Evolutionary conservation across 2,329 filamentous ascomycete genomes (phyloP), one percentile per base, ranked within the genome.

Genomic region (Arthroderma sp.): DNA sequence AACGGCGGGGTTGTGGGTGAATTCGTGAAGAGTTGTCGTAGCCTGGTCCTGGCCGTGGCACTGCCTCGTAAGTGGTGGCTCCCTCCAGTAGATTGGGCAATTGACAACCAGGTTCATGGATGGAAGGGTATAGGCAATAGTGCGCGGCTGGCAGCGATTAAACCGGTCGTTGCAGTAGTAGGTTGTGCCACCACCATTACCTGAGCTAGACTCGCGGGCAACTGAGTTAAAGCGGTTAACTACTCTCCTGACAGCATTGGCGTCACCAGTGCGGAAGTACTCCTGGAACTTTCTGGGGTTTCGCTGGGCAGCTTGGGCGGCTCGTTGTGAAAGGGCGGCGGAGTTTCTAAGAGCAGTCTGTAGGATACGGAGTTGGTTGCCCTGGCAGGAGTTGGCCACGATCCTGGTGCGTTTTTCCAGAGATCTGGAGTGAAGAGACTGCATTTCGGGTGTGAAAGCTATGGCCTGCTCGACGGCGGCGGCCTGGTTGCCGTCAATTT

Each of bases 11-110:
- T 78, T 75, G 66, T 87, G 84, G 7, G 83, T 85, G 62, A 77
- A 74, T 74, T 87, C 84, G 65, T 87, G 84, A 11, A 87, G 68
- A 31, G 77, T 77, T 13, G 83, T 86, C 11, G 79, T 84, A 1
- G 80, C 81, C 71, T 84, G 81, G 65, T 86, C 84, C 70, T 86
- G 83, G 1, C 64, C 76, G 66, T 86, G 81, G 72, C 84, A 87
- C 1, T 67, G 70, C 13, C 62, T 64, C 4, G 77, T 71, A 28
- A 81, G 59, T 1, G 75, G 73, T 0, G 79, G 74, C 7, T 86
- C 74, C 11, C 66, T 61, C 51, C 70, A 77, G 73, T 83, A 87
- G 71, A 81, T 68, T 13, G 76, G 73, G 70, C 83, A 86, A 72
- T 84, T 84, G 57, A 79, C 81, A 68, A 85, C 80, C 66, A 77